These are phyloP conservation scores for Ustulina deusta DNA, from an alignment of 2,329 filamentous ascomycete genomes.

Conservation along the genomic window DNA sequence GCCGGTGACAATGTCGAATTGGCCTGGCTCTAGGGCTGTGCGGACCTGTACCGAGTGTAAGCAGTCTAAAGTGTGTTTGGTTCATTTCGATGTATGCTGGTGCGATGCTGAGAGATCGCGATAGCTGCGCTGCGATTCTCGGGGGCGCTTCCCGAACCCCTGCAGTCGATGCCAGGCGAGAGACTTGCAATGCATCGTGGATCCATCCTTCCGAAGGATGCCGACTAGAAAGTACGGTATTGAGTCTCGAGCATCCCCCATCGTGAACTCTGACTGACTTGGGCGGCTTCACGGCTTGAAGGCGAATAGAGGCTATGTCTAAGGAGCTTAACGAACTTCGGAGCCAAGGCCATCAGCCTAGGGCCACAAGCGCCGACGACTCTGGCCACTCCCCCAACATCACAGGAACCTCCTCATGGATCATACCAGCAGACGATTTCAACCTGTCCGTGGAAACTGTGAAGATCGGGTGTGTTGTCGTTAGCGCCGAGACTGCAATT, in stretches of 20 bases:
- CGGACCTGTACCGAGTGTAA: slow-evolving; percentile 52
- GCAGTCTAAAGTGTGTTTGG: slow-evolving; percentile 46
- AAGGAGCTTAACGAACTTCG: slow-evolving; percentile 51
- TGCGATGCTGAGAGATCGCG: slow-evolving; percentile 19
- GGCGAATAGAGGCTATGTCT: slow-evolving; percentile 51
- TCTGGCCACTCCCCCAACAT: slow-evolving; percentile 43
- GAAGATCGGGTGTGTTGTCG: slow-evolving; percentile 38
- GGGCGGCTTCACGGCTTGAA: slow-evolving; percentile 26
- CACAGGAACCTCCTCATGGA: slow-evolving; percentile 30
- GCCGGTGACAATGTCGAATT: slow-evolving; percentile 41
- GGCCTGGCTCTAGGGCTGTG: slow-evolving; percentile 47
- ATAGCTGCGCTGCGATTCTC: slow-evolving; percentile 52
- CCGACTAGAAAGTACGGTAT: slow-evolving; percentile 50
- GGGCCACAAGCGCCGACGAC: slow-evolving; percentile 42
- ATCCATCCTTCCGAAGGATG: slow-evolving; percentile 50
- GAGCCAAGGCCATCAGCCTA: slow-evolving; percentile 39
- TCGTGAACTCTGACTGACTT: slow-evolving; percentile 10
- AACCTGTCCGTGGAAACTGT: slow-evolving; percentile 43
- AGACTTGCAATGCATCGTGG: slow-evolving; percentile 48
- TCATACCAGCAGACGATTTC: slow-evolving; percentile 43
- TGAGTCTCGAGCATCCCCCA: neutral
- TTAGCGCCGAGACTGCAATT: slow-evolving; percentile 40
- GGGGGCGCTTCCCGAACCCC: slow-evolving; percentile 49
- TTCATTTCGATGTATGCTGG: slow-evolving; percentile 23
- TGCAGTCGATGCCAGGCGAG: slow-evolving; percentile 49